These are phyloP conservation scores for Colletotrichum musae DNA, from an alignment of 2,329 filamentous ascomycete species.

Conservation along the genomic window DNA sequence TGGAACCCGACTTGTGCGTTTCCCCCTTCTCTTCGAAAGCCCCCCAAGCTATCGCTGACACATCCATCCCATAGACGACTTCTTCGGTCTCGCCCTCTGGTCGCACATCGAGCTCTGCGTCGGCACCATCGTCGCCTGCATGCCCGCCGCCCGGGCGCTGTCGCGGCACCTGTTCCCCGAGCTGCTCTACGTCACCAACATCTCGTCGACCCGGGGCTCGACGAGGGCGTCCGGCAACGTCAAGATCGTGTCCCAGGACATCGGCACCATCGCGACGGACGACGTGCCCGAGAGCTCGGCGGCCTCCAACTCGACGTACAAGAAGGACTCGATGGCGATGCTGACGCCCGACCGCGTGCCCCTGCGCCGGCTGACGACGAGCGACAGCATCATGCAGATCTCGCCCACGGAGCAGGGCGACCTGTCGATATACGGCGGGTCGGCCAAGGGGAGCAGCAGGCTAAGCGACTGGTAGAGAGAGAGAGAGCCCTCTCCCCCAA, in stretches of 20 bases:
- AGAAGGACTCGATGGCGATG: slow-evolving; percentile 45
- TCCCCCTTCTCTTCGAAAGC: too few relatives aligned
- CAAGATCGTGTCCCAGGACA: slow-evolving; percentile 35
- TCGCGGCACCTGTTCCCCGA: slow-evolving; percentile 29
- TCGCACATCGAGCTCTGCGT: slow-evolving; percentile 33
- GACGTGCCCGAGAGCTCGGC: slow-evolving; percentile 5
- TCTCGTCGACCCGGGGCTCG: slow-evolving; percentile 3
- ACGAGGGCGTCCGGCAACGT: slow-evolving; percentile 31
- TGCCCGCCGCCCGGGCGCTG: slow-evolving; percentile 33
- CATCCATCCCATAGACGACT: slow-evolving; percentile 37
- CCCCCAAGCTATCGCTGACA: slow-evolving; percentile 49
- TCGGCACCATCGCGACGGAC: slow-evolving; percentile 14
- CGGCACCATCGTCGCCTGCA: slow-evolving; percentile 28
- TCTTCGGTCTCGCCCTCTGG: slow-evolving; percentile 51
- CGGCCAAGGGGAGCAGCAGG: slow-evolving; percentile 16
- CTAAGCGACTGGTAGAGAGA: not conserved
- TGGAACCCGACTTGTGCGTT: slow-evolving; percentile 38
- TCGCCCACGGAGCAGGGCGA: not conserved
- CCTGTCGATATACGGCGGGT: not conserved
- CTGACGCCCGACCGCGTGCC: slow-evolving; percentile 43
- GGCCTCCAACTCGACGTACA: slow-evolving; percentile 5
- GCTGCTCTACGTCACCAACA: slow-evolving; percentile 26
- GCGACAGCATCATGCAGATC: slow-evolving; percentile 13
- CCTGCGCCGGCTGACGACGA: slow-evolving; percentile 13
- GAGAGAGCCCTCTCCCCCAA: not conserved